Conservation (phyloP, 306 rosid species). For the Ochetophila trinervis region DNA sequence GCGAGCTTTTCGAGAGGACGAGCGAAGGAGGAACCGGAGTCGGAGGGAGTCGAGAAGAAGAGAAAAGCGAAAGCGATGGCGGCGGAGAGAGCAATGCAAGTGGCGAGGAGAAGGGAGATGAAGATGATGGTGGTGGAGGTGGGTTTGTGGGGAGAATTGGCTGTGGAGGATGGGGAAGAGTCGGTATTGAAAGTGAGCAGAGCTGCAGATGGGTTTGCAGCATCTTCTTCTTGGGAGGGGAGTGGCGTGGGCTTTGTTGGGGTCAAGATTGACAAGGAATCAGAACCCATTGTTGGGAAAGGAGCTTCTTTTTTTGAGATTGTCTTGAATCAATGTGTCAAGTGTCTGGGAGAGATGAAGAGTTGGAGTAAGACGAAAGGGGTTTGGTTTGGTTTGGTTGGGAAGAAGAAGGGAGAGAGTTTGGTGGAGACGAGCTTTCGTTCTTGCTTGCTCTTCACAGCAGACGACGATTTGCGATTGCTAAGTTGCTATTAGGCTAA, state of each 20-base stretch:
- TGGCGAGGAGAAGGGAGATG: conserved; percentile 53
- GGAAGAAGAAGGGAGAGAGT: neutral
- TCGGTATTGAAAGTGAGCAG: conserved; percentile 74
- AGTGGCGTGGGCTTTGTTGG: conserved; percentile 39
- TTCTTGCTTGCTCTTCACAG: too few species aligned
- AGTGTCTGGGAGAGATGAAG: too few species aligned
- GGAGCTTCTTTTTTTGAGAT: too few species aligned
- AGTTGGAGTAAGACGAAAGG: conserved; percentile 7
- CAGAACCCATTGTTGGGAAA: conserved; percentile 51
- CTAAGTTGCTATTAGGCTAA: too few species aligned
- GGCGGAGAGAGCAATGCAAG: conserved; percentile 63
- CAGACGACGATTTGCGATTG: too few species aligned
- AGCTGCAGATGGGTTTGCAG: conserved; percentile 40
- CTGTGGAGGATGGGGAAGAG: conserved; percentile 18
- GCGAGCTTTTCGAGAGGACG: conserved; percentile 65
- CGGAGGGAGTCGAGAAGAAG: conserved; percentile 50
- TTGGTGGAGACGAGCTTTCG: too few species aligned
- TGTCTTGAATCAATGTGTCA: too few species aligned
- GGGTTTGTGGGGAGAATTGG: conserved; percentile 30
- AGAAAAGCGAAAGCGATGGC: conserved; percentile 66
- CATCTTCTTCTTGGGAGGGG: conserved; percentile 50
- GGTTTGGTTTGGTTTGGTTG: neutral
- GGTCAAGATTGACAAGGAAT: conserved; percentile 31
- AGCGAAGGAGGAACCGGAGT: conserved; percentile 10
- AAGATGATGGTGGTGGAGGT: conserved; percentile 41